Conservation (phyloP, 2,329 filamentous ascomycete species). For the Chrysosporium queenslandicum region DNA sequence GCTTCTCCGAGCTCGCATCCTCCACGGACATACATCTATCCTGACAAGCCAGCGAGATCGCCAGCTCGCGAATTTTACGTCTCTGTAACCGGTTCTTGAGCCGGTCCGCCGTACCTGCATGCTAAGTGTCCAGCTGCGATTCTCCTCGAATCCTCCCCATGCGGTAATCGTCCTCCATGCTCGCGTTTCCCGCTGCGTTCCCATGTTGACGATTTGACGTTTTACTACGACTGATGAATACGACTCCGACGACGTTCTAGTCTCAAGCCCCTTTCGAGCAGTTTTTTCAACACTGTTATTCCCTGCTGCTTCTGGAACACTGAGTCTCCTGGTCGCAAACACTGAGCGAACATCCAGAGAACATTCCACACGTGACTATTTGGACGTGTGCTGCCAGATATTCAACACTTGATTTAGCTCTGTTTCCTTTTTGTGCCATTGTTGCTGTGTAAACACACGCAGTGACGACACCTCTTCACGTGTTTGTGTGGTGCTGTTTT, state of each 20-base stretch:
- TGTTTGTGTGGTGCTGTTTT: slow-evolving; percentile 7
- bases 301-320: not conserved
- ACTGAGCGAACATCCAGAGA: too few species aligned
- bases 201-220: slow-evolving; percentile 11
- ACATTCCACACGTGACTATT: slow-evolving; percentile 5
- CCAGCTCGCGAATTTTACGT: not conserved
- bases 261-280: slow-evolving; percentile 19
- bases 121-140: not conserved
- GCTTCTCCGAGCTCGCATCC: not conserved
- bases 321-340: slow-evolving; percentile 3
- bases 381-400: not conserved
- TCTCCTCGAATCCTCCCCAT: not conserved
- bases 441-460: not conserved
- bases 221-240: slow-evolving; percentile 16
- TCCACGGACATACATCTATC: not conserved
- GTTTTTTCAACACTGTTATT: slow-evolving; percentile 21
- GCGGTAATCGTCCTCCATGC: not conserved
- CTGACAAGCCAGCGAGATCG: not conserved
- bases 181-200: not conserved
- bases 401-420: not conserved
- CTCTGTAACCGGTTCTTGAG: too few species aligned
- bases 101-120: too few species aligned
- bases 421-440: not conserved
- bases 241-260: slow-evolving; percentile 10
- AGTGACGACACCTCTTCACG: not conserved